A percentile compares a stretch with the other conserved stretches of the same genome.
phyloP scores from a whole-genome alignment of 129 eudicot genomes.

The Flaveria bidentis region DNA sequence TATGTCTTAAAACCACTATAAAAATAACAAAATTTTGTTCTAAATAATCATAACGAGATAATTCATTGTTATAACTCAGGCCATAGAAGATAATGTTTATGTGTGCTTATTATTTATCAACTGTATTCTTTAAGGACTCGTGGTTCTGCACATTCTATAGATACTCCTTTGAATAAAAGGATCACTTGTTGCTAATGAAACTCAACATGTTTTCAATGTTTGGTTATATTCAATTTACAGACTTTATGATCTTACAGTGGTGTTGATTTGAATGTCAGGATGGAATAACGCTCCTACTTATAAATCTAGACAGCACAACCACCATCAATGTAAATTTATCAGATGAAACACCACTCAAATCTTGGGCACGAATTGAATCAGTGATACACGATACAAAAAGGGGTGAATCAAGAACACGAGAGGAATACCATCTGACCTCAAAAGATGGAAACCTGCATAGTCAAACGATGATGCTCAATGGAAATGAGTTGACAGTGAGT shows the following conservation, averaged over 20 bases:
- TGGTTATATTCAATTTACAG: neutral
- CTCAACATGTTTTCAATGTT: neutral
- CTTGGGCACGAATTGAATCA: neutral
- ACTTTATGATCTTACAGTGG: neutral
- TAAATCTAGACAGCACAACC: slow-evolving; percentile 6
- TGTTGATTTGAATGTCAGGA: slow-evolving; percentile 6
- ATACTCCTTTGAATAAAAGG: neutral
- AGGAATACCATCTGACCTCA: slow-evolving; percentile 22
- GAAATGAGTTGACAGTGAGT: neutral
- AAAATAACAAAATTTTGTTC: neutral
- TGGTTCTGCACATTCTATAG: neutral
- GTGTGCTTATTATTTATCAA: neutral
- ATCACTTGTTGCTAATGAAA: no score
- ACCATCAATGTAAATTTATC: slow-evolving; percentile 1
- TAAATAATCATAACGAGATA: neutral
- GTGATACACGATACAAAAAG: slow-evolving; percentile 7
- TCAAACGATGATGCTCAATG: slow-evolving; percentile 11
- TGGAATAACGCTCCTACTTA: slow-evolving; percentile 8
- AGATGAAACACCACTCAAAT: neutral
- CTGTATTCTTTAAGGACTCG: no score
- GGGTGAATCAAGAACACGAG: slow-evolving; percentile 1
- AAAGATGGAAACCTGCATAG: slow-evolving; percentile 19
- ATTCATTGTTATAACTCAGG: neutral
- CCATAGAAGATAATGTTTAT: neutral
- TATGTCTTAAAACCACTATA: neutral